Evolutionary conservation across 2,329 filamentous ascomycete genomes (phyloP).

Genomic region (Ophiostoma ips): DNA sequence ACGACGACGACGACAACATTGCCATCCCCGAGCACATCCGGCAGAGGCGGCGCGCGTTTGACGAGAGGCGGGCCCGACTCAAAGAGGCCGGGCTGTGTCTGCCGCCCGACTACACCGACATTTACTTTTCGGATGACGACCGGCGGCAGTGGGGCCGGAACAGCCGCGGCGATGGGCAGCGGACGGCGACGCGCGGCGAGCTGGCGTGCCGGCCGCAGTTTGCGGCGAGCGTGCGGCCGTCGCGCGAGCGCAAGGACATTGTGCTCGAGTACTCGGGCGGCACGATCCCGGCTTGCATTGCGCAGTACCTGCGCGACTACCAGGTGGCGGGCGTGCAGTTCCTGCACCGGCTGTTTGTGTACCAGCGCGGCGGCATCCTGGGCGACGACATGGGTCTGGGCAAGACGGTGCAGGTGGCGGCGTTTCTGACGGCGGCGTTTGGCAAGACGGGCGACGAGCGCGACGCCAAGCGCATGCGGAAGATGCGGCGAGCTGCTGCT

Average conservation of each 20-base stretch:
- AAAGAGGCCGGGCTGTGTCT: constrained; percentile 57
- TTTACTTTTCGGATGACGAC: constrained; percentile 59
- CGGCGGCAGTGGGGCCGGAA: constrained; percentile 7
- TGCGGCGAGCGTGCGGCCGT: constrained; percentile 44
- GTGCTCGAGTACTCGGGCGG: constrained; percentile 62
- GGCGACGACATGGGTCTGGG: constrained; percentile 97
- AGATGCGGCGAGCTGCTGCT: constrained; percentile 46
- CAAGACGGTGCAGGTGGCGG: constrained; percentile 92
- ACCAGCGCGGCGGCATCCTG: constrained; percentile 78
- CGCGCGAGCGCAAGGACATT: constrained; percentile 60
- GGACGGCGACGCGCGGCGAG: neutral
- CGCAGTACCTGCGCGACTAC: constrained; percentile 84
- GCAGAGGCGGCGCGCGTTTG: constrained; percentile 54
- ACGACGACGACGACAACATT: constrained; percentile 18
- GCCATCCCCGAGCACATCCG: constrained; percentile 60
- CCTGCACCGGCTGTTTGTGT: constrained; percentile 77
- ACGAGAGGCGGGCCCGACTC: constrained; percentile 42
- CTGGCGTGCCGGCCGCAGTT: constrained; percentile 47
- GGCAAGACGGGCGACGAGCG: constrained; percentile 85
- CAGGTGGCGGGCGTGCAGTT: constrained; percentile 78
- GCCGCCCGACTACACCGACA: constrained; percentile 61
- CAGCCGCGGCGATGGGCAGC: neutral
- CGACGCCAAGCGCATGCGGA: constrained; percentile 76
- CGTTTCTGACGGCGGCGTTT: constrained; percentile 81
- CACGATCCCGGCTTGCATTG: constrained; percentile 74